Base-by-base conservation (phyloP, 108 stramenopile genomes). In the Parietichytrium sp. region DNA sequence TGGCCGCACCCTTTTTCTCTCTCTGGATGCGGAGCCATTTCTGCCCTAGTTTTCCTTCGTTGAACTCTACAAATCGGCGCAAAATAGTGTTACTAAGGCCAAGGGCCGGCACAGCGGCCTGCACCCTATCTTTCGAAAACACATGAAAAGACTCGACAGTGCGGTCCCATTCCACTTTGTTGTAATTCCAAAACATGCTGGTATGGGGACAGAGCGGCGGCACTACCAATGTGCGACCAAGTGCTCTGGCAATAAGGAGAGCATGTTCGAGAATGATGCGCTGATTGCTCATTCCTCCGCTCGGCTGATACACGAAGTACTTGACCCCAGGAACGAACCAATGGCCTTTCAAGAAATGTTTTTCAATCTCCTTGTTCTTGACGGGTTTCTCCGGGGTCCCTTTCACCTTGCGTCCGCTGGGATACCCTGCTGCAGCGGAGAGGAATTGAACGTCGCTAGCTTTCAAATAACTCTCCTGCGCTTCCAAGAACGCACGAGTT, bases 171-270 rank as follows among this genome's bases (percentile, higher is more conserved):
- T 31, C 25, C 0, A 72, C 61, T 2, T 72, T 72, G 20, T 72
- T 72, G 42, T 72, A 72, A 42, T 72, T 72, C 61, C 61, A 72
- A 27, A 72, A 72, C 61, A 72, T 72, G 42, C 61, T 72, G 10
- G 61, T 72, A 25, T 72, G 61, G 23, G 61, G 61, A 42, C 61
- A 72, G 10, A 72, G 20, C 15, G 61, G 61, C 3, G 61, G 61
- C 10, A 72, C 61, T 6, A 72, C 61, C 10, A 72, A 42, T 6
- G 42, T 45, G 33, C 61, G 61, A 7, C 61, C 61, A 45, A 72
- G 61, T 38, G 61, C 61, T 27, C 25, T 36, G 33, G 61, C 61
- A 7, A 72, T 42, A 16, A 72, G 33, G 33, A 72, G 15, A 8
- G 61, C 61, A n/a, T 72, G 61, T 42, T 72, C 61, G 15, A 72